Conservation (phyloP, 768 basidiomycete species). For the Russula abietina region DNA sequence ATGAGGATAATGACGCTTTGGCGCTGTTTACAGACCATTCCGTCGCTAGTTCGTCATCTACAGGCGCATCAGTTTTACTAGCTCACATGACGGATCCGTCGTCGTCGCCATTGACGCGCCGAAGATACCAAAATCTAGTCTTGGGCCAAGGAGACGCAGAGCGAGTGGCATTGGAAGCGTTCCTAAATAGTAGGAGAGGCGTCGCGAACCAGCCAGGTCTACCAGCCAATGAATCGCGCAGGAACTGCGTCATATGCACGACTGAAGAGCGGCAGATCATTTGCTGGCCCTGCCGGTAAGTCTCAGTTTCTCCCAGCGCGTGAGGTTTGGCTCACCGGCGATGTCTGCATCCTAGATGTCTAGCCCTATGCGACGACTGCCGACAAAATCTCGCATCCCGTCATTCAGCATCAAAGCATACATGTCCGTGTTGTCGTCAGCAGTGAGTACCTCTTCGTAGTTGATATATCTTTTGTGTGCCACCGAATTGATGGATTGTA, state of each 20-base stretch:
- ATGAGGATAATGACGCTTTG: slow-evolving; percentile 34
- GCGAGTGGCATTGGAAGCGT: slow-evolving; percentile 30
- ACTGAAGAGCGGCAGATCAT: slow-evolving; percentile 63
- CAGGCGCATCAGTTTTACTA: slow-evolving; percentile 42
- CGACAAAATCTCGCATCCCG: slow-evolving; percentile 54
- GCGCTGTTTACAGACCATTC: slow-evolving; percentile 54
- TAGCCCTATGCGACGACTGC: slow-evolving; percentile 62
- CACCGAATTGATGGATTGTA: neutral
- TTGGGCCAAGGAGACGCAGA: slow-evolving; percentile 20
- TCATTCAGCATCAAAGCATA: slow-evolving; percentile 50
- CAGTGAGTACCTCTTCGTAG: slow-evolving; percentile 31
- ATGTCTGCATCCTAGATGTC: slow-evolving; percentile 30
- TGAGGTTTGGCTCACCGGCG: neutral
- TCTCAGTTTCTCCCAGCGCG: neutral
- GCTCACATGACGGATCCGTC: slow-evolving; percentile 47
- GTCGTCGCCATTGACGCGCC: slow-evolving; percentile 45
- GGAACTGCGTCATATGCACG: slow-evolving; percentile 65
- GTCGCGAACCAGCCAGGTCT: slow-evolving; percentile 14
- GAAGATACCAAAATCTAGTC: slow-evolving; percentile 39
- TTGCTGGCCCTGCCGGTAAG: slow-evolving; percentile 81
- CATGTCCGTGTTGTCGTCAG: slow-evolving; percentile 60
- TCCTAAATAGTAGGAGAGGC: slow-evolving; percentile 31
- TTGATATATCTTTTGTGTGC: neutral
- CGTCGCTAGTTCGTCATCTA: slow-evolving; percentile 30
- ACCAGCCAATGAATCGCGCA: slow-evolving; percentile 27